Base-by-base conservation (phyloP, 768 basidiomycete genomes). In the Suillus subluteus region DNA sequence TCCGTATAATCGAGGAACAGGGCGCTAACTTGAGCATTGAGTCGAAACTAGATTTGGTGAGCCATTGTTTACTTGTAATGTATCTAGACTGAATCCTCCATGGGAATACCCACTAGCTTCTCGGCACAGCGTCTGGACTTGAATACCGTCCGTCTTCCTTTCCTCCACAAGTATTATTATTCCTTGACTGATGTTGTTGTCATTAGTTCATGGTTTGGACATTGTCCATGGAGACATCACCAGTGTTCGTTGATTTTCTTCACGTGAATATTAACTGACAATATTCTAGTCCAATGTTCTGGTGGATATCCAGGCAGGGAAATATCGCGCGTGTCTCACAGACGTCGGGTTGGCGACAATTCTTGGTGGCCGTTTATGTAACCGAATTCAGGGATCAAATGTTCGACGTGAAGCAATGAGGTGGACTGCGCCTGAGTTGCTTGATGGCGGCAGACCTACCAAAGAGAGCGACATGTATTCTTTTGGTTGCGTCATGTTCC, bases 261-360 rank as follows among this genome's bases (percentile, higher is more conserved):
- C 1, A 63, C 23, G 5, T 54, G 12, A n/a, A 12, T 26, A 2
- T 21, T 3, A 21, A 5, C 38, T 52, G 13, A 63, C 37, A 5
- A 38, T 6, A n/a, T n/a, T 30, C 8, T 64, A 82, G 81, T 76
- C 80, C 0, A 84, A 83, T 65, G 75, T 84, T 52, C 75, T 83
- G 23, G 78, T 84, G 52, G 79, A 80, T 64, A 37, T 12, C 4
- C 9, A 2, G 5, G 35, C 4, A 12, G 78, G 79, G 66, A 68
- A 78, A 37, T 74, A 76, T 23, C 75, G 76, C 38, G 81, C 78
- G 2, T 74, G 76, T 8, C 69, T 84, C 16, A 78, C 77, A 63
- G 83, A 83, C 59, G 81, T 83, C 66, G 83, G 82, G 2, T 69
- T 83, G 9, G 82, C 80, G 23, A 80, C 68, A 37, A 74, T 82